Evolutionary conservation across 169 alveolate genomes (phyloP).

Genomic region (Besnoitia besnoiti): DNA sequence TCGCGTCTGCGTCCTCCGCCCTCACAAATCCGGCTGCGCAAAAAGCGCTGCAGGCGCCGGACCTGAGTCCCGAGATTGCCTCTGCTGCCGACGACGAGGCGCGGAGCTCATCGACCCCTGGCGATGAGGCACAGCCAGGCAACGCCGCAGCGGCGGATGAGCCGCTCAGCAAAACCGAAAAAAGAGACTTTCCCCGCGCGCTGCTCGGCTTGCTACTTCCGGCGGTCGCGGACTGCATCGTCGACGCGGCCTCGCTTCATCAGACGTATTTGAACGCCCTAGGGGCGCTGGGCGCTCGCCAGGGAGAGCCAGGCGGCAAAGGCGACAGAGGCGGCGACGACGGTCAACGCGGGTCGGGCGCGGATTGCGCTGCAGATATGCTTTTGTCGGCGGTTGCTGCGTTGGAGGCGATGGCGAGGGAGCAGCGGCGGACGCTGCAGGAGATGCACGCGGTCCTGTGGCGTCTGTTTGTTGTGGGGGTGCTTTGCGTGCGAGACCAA

Average conservation of each 20-base stretch:
- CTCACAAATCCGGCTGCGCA: not conserved
- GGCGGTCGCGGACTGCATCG: not conserved
- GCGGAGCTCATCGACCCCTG: too few species aligned
- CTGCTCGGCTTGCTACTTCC: not conserved
- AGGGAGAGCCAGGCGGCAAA: not conserved
- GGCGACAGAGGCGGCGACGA: not conserved
- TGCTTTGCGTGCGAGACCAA: not conserved
- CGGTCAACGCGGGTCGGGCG: not conserved
- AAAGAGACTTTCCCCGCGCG: not conserved
- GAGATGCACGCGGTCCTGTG: not conserved
- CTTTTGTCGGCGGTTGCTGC: not conserved
- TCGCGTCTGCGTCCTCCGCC: not conserved
- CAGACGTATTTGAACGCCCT: not conserved
- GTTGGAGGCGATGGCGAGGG: not conserved
- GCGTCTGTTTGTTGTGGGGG: not conserved
- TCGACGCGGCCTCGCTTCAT: not conserved
- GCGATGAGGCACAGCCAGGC: too few species aligned
- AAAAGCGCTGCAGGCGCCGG: not conserved
- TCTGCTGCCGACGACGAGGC: not conserved
- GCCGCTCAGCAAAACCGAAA: not conserved
- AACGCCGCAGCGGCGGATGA: too few species aligned
- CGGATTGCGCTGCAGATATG: not conserved
- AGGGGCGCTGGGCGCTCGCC: not conserved
- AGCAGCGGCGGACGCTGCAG: not conserved
- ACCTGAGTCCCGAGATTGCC: not conserved